Conservation (phyloP, 805 yeast genomes). For the Millerozyma acaciae region DNA sequence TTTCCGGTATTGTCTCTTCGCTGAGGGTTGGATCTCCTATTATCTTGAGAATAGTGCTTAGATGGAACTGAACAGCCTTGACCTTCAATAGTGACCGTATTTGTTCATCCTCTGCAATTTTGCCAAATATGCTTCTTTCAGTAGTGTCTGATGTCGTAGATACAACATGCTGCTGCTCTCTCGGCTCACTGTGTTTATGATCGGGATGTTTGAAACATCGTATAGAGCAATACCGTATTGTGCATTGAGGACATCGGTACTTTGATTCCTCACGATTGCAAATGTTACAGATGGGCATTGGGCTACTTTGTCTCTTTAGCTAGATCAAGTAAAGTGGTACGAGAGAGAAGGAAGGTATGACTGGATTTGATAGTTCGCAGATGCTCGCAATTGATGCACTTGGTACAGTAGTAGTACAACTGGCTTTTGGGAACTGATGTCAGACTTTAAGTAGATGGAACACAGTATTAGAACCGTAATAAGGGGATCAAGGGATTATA, state of each 20-base stretch:
- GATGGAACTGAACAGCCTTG: slow-evolving; percentile 55
- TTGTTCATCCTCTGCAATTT: slow-evolving; percentile 37
- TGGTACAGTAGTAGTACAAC: too few species aligned
- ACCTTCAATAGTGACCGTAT: slow-evolving; percentile 46
- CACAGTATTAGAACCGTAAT: neutral
- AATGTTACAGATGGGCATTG: slow-evolving; percentile 27
- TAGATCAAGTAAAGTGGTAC: neutral
- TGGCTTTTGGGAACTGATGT: too few species aligned
- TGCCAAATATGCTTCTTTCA: slow-evolving; percentile 13
- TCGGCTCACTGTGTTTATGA: slow-evolving; percentile 37
- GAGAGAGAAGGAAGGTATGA: neutral
- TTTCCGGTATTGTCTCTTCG: slow-evolving; percentile 49
- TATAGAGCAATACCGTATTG: slow-evolving; percentile 50
- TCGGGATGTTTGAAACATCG: slow-evolving; percentile 51
- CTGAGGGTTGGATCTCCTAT: slow-evolving; percentile 44
- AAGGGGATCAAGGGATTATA: neutral
- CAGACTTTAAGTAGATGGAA: neutral
- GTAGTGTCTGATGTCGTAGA: slow-evolving; percentile 1
- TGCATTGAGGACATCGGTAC: slow-evolving; percentile 58
- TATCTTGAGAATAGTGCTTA: slow-evolving; percentile 46
- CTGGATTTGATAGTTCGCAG: too few species aligned
- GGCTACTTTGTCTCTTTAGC: neutral
- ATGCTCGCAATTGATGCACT: too few species aligned
- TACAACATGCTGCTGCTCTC: slow-evolving; percentile 8
- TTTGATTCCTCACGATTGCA: slow-evolving; percentile 37